Conservation (phyloP, 2,329 filamentous ascomycete species). For the Alternaria sp. region DNA sequence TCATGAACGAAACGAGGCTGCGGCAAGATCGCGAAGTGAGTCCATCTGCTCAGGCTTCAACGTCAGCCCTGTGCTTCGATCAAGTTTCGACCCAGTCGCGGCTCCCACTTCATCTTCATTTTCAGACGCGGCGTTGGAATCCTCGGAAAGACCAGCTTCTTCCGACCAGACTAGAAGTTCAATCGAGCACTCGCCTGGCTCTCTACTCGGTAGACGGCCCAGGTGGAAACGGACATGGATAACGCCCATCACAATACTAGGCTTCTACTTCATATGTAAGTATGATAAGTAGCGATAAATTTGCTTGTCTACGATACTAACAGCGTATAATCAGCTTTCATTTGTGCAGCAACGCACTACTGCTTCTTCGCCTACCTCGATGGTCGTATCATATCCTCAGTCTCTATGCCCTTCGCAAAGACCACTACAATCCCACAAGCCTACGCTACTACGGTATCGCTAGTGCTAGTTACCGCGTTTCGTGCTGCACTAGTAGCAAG, state of each 20-base stretch:
- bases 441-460: not conserved
- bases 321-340: not conserved
- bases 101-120: not conserved
- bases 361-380: not conserved
- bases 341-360: not conserved
- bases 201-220: not conserved
- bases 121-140: not conserved
- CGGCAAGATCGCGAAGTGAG: too few species aligned
- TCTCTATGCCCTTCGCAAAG: not conserved
- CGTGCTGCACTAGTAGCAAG: not conserved
- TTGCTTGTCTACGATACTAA: accelerated
- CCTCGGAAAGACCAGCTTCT: not conserved
- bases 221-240: not conserved
- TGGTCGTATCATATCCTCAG: not conserved
- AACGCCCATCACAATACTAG: not conserved
- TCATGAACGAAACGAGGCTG: too few species aligned
- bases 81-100: not conserved
- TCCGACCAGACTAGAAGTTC: not conserved
- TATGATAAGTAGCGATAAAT: accelerated
- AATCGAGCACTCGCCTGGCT: not conserved
- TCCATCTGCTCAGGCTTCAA: too few species aligned
- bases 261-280: not conserved
- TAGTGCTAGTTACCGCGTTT: not conserved
- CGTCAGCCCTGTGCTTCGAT: too few species aligned
- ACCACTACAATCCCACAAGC: not conserved